phyloP scores from a whole-genome alignment of 2,329 filamentous ascomycete genomes.

The Metarhizium guizhouense region DNA sequence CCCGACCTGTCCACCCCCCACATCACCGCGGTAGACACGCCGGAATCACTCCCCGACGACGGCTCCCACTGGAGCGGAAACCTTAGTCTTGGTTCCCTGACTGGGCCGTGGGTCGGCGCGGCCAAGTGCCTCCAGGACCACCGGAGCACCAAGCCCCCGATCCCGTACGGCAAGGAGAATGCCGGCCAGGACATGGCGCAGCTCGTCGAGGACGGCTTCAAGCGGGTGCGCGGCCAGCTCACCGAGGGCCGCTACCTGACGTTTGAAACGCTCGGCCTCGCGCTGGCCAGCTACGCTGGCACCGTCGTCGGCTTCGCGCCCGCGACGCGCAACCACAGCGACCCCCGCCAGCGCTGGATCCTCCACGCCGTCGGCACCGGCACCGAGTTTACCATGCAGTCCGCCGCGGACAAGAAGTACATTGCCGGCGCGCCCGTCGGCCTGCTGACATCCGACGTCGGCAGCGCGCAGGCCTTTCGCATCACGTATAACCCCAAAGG shows the following conservation, averaged over 20 bases:
- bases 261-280: slow-evolving; percentile 33
- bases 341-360: slow-evolving; percentile 37
- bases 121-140: slow-evolving; percentile 10
- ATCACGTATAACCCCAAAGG: slow-evolving; percentile 3
- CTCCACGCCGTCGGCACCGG: slow-evolving; percentile 28
- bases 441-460: slow-evolving; percentile 5
- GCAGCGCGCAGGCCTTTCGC: slow-evolving; percentile 7
- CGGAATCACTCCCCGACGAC: slow-evolving; percentile 4
- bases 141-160: slow-evolving; percentile 2
- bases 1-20: slow-evolving; percentile 7
- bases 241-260: slow-evolving; percentile 45
- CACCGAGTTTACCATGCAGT: slow-evolving; percentile 14
- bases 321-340: slow-evolving; percentile 22
- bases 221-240: slow-evolving; percentile 38
- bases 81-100: slow-evolving; percentile 10
- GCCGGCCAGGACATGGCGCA: slow-evolving; percentile 85
- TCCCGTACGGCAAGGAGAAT: slow-evolving; percentile 10
- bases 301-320: slow-evolving; percentile 9
- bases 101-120: slow-evolving; percentile 10
- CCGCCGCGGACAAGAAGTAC: slow-evolving; percentile 16
- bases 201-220: slow-evolving; percentile 43
- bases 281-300: slow-evolving; percentile 25
- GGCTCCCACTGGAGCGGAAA: slow-evolving; percentile 7
- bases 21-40: slow-evolving; percentile 2
- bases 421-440: slow-evolving; percentile 32